Evolutionary conservation across 106 monocot genomes (phyloP), one percentile per base, ranked within the genome.

Genomic region (Amphibolis antarctica): DNA sequence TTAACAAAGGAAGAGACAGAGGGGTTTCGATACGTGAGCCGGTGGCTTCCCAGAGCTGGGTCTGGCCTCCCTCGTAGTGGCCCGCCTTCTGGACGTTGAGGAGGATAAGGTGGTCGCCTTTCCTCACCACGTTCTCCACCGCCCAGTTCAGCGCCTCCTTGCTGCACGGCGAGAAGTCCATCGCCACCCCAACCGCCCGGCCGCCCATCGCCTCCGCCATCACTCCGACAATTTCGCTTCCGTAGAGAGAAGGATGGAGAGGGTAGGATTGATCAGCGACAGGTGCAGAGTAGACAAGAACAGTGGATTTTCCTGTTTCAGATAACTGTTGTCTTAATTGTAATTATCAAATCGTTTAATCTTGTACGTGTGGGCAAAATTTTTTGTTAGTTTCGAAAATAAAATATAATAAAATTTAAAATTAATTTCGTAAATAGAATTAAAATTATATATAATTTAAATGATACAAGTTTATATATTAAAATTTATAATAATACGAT

Each of bases 91-190:
- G 75, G 44, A 83, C 83, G 64, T 78, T 74, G 76, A 78, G 26
- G 49, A 92, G 62, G 73, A 85, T 72, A 69, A 88, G 58, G 55
- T 78, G 67, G 66, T 92, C 92, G 5, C 84, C 92, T 30, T 66
- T 55, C 19, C 75, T 53, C 54, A 74, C 76, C 17, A 92, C n/a
- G 67, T 85, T 88, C 31, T 88, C 82, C 59, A 73, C 67, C 55
- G 92, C 82, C 92, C 92, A 88, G 46, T 53, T 76, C 43, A 92
- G 75, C 43, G 92, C 92, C 67, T 46, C 68, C 80, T 78, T 84
- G 79, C 92, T 88, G 82, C 88, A 79, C 52, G 76, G 12, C 48
- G 88, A 88, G 82, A 88, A 92, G 71, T 92, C 88, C 82, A 92
- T 31, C 69, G 88, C 92, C 81, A 88, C 87, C 14, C 92, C 92